These are phyloP conservation scores for Wilcoxina mikolae DNA, from an alignment of 495 filamentous ascomycete genomes.

Conservation along the genomic window DNA sequence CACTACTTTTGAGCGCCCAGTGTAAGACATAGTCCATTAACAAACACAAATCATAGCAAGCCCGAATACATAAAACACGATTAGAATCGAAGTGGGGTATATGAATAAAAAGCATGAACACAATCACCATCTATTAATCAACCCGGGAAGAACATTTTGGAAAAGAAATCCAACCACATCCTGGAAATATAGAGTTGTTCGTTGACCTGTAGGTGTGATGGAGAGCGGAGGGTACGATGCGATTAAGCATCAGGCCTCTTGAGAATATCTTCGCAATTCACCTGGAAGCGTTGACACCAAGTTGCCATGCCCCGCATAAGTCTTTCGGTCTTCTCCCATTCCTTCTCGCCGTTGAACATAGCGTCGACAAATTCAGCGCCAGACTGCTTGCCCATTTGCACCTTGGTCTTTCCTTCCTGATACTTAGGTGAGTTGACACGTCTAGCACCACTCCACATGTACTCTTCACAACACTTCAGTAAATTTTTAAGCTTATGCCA, in stretches of 20 bases:
- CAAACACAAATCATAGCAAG: neutral
- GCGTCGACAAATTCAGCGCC: constrained; percentile 95
- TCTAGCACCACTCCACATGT: constrained; percentile 72
- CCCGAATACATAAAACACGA: constrained; percentile 3
- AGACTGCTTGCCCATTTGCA: constrained; percentile 79
- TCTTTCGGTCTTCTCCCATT: constrained; percentile 84
- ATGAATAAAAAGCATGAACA: neutral
- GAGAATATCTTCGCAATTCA: constrained; percentile 88
- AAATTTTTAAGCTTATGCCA: constrained; percentile 76
- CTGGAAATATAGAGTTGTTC: neutral
- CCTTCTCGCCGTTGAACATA: constrained; percentile 84
- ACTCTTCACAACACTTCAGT: constrained; percentile 78
- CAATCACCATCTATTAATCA: constrained; percentile 1
- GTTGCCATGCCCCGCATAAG: constrained; percentile 85
- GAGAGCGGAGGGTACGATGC: neutral
- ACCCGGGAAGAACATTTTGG: neutral
- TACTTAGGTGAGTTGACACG: constrained; percentile 40
- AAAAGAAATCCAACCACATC: neutral
- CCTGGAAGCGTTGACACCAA: constrained; percentile 91
- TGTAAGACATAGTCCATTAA: neutral
- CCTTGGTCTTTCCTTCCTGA: constrained; percentile 46
- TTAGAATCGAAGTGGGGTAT: constrained; percentile 5
- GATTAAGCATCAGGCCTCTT: constrained; percentile 36
- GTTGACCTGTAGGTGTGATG: neutral
- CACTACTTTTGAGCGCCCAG: constrained; percentile 1